Evolutionary conservation across 129 eudicot species (phyloP), one percentile per base, ranked within the genome.

Genomic region (Artemisia annua): DNA sequence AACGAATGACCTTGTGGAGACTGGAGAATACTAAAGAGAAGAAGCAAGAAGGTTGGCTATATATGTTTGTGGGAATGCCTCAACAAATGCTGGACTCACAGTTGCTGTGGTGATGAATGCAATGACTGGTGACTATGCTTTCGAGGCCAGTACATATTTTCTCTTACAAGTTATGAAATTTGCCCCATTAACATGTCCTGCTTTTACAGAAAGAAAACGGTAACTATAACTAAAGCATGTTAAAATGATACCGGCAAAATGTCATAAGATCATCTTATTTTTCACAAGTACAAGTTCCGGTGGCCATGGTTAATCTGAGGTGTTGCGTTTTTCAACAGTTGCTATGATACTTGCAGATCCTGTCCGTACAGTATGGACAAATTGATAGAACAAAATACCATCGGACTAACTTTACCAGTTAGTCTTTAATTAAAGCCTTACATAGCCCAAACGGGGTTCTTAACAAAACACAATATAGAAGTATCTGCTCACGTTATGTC

Each of bases 31-130:
- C 1, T 30, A 30, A 3, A 30, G 5, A 30, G 5, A 30, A 30
- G 39, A 30, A 30, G 6, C 39, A 30, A 30, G 7, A 30, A 30
- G 39, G 39, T 5, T 30, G 39, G 98, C 96, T 3, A 93, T 93
- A 52, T 93, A 93, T 76, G 92, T 93, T 48, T 93, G 96, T 77
- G 98, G 98, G 60, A 93, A 94, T 81, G 97, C 89, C 66, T 86
- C 97, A 52, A 94, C 97, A 30, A 94, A 90, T 81, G 98, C 98
- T 72, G 98, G 98, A 22, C 93, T 94, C 52, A 88, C 98, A 57
- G 98, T 94, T 73, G 98, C 97, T 39, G 98, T 94, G 74, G 97
- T 94, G 48, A 94, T 88, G 83, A 97, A 94, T 83, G 78, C 96
- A 35, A 82, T 85, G 95, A 93, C 97, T 15, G 75, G 91, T 80